These are phyloP conservation scores for Zymoseptoria brevis DNA, from an alignment of 2,329 filamentous ascomycete genomes.

Conservation along the genomic window DNA sequence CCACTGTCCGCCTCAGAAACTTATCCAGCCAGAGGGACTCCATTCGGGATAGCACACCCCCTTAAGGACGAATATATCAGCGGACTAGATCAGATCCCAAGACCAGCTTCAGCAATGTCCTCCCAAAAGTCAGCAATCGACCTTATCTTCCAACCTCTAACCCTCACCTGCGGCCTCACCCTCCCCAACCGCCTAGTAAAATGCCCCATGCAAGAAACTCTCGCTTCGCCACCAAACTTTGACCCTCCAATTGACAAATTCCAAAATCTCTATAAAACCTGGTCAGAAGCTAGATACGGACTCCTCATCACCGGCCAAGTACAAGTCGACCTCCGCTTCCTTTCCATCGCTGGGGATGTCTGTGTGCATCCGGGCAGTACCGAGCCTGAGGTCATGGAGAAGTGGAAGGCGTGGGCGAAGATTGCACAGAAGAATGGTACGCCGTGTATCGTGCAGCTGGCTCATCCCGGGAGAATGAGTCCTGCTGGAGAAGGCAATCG, in stretches of 20 bases:
- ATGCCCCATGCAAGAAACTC: conserved; percentile 41
- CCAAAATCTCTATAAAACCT: conserved; percentile 43
- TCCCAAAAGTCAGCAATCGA: conserved; percentile 9
- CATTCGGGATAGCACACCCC: not conserved
- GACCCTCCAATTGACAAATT: conserved; percentile 40
- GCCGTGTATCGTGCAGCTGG: conserved; percentile 38
- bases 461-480: conserved; percentile 40
- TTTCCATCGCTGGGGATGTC: conserved; percentile 29
- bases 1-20: too few relatives aligned
- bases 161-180: conserved; percentile 22
- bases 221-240: conserved; percentile 23
- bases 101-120: not conserved
- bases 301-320: conserved; percentile 39
- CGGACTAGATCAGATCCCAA: too few relatives aligned
- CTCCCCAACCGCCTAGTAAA: conserved; percentile 34
- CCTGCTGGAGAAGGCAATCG: conserved; percentile 34
- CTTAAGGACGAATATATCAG: too few relatives aligned
- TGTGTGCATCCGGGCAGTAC: conserved; percentile 20
- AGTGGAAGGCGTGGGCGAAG: conserved; percentile 29
- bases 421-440: conserved; percentile 34
- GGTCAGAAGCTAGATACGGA: conserved; percentile 41
- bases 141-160: conserved; percentile 18
- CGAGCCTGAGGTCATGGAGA: conserved; percentile 19
- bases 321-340: conserved; percentile 39
- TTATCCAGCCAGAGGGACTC: too few relatives aligned